These are phyloP conservation scores for Quercus ilex DNA, from an alignment of 306 rosid genomes.

Conservation along the genomic window DNA sequence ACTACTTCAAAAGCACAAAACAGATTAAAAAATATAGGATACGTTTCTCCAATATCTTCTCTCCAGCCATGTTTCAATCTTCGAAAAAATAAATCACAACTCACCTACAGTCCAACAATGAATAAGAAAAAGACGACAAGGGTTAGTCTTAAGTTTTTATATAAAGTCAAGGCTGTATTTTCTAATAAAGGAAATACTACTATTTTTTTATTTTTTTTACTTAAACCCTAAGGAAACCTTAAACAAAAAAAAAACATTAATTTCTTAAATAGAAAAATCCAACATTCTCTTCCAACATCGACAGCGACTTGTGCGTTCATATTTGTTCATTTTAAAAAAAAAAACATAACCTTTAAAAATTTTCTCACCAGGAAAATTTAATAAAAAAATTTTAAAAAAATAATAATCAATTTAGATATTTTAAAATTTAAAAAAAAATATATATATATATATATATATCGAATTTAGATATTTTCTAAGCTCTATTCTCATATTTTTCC, in stretches of 20 bases:
- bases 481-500: neutral
- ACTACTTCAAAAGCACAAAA: neutral
- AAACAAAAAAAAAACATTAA: neutral
- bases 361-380: neutral
- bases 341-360: neutral
- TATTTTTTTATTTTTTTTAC: neutral
- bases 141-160: neutral
- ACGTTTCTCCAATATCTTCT: conserved; percentile 35
- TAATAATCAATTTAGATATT: neutral
- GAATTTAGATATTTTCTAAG: no score
- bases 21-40: conserved; percentile 11
- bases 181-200: neutral
- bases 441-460: no score
- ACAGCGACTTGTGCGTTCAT: conserved; percentile 5
- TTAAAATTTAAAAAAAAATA: neutral
- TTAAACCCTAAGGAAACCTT: neutral
- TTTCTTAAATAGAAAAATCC: neutral
- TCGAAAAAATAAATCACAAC: neutral
- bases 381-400: neutral
- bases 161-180: neutral
- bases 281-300: neutral
- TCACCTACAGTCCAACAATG: conserved; percentile 22
- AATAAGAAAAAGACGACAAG: neutral
- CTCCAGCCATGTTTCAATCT: conserved; percentile 30
- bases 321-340: no score